Percentiles rank a stretch among this genome's conserved stretches.
These are phyloP conservation scores for Vigna mungo DNA, from an alignment of 306 rosid genomes.

Conservation along the genomic window DNA sequence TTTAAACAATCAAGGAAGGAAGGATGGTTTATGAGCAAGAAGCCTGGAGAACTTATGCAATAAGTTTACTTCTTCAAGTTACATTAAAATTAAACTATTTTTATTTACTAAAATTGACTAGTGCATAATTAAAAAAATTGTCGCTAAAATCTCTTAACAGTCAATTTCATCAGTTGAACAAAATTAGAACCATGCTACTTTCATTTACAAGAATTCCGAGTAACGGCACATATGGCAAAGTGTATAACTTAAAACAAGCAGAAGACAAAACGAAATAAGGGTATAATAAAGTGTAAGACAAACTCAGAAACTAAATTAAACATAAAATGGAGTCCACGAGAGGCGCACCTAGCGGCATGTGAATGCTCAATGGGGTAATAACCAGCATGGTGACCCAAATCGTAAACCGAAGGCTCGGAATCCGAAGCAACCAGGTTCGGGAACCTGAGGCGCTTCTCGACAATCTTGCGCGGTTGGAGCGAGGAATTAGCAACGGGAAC, in stretches of 20 bases:
- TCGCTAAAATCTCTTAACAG: neutral
- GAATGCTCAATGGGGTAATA: constrained; percentile 77
- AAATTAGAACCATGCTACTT: no score
- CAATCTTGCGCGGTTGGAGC: constrained; percentile 45
- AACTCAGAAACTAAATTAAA: neutral
- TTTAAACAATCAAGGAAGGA: no score
- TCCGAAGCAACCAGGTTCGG: constrained; percentile 57
- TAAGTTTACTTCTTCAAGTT: neutral
- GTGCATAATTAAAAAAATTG: neutral
- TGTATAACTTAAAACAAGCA: neutral
- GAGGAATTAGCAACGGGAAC: constrained; percentile 47
- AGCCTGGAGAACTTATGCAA: no score
- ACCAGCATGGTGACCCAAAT: constrained; percentile 90
- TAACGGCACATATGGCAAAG: neutral
- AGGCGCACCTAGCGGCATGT: constrained; percentile 70
- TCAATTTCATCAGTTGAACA: neutral
- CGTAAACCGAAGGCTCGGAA: constrained; percentile 62
- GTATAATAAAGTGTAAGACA: neutral
- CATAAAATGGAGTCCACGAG: neutral
- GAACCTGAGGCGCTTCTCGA: constrained; percentile 71
- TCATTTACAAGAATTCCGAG: no score
- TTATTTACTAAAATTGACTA: neutral
- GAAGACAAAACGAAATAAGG: neutral
- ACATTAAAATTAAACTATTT: no score
- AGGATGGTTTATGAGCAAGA: no score